A percentile compares a stretch with the other conserved stretches of the same genome.
phyloP scores from a whole-genome alignment of 257 asterid genomes.

The Fraxinus pennsylvanica region DNA sequence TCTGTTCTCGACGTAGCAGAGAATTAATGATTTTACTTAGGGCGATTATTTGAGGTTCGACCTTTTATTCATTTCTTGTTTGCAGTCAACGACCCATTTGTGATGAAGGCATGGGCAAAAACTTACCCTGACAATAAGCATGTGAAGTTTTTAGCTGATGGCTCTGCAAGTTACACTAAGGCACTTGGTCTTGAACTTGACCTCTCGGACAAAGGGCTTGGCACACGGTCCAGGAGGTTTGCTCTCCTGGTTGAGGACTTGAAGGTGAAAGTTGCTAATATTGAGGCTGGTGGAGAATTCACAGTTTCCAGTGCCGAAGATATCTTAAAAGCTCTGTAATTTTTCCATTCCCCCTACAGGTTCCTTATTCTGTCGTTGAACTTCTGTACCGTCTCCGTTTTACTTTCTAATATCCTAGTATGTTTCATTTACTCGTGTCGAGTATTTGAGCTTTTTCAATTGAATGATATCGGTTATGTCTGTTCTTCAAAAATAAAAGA shows the following conservation, averaged over 20 bases:
- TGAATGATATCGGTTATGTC: not conserved
- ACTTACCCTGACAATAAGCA: conserved; percentile 78
- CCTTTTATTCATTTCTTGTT: conserved; percentile 12
- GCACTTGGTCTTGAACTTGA: conserved; percentile 87
- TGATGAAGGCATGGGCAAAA: conserved; percentile 99
- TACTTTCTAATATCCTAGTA: not conserved
- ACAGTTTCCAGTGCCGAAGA: conserved; percentile 87
- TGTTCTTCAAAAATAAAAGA: not conserved
- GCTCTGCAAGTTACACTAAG: conserved; percentile 66
- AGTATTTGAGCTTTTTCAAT: not conserved
- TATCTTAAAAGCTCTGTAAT: conserved; percentile 74
- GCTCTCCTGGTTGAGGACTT: conserved; percentile 82
- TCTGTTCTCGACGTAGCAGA: not conserved
- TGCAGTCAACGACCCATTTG: conserved; percentile 88
- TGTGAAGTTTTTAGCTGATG: conserved; percentile 88
- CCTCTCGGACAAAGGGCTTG: conserved; percentile 81
- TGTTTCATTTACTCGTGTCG: not conserved
- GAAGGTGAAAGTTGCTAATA: conserved; percentile 68
- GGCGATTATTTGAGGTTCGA: not conserved
- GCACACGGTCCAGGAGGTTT: conserved; percentile 69
- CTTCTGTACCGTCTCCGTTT: not conserved
- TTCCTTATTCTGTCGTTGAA: not conserved
- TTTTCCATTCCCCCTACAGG: not conserved
- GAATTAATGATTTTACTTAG: not conserved
- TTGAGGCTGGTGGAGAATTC: conserved; percentile 93